Conservation (phyloP, 371 early-diverging fungal genomes). For the Rhizopus stolonifer region DNA sequence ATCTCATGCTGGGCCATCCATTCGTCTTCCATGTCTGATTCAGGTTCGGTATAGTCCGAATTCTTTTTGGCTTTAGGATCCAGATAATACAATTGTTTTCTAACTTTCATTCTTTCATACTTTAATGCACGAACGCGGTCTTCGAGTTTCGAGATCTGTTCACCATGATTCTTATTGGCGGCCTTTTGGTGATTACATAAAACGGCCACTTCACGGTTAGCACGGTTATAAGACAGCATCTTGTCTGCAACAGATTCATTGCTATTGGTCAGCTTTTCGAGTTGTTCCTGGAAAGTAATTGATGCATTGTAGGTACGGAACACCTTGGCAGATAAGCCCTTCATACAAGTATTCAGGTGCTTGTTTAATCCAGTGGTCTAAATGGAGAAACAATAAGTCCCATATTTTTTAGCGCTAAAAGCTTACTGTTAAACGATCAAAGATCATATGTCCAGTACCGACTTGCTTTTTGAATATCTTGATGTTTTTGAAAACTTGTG, state of each 20-base stretch:
- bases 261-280: conserved; percentile 64
- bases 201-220: conserved; percentile 95
- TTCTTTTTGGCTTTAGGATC: conserved; percentile 76
- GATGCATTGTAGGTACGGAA: conserved; percentile 99
- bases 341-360: conserved; percentile 82
- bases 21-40: conserved; percentile 82
- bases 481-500: conserved; percentile 91
- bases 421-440: conserved; percentile 85
- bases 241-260: conserved; percentile 82
- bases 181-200: conserved; percentile 97
- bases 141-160: conserved; percentile 74
- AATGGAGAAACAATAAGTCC: background rate
- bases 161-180: conserved; percentile 79
- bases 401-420: background rate
- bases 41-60: conserved; percentile 62
- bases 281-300: conserved; percentile 88
- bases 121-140: conserved; percentile 85
- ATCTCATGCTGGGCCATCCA: conserved; percentile 69
- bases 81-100: conserved; percentile 62
- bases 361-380: conserved; percentile 82
- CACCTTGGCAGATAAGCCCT: conserved; percentile 95
- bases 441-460: conserved; percentile 76
- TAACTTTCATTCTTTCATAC: conserved; percentile 76
- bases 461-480: conserved; percentile 77
- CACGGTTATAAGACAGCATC: conserved; percentile 91